Percentiles rank a stretch among this genome's conserved stretches.
Evolutionary conservation across 495 filamentous ascomycete species (phyloP).

Genomic region (Penicillium manginii): DNA sequence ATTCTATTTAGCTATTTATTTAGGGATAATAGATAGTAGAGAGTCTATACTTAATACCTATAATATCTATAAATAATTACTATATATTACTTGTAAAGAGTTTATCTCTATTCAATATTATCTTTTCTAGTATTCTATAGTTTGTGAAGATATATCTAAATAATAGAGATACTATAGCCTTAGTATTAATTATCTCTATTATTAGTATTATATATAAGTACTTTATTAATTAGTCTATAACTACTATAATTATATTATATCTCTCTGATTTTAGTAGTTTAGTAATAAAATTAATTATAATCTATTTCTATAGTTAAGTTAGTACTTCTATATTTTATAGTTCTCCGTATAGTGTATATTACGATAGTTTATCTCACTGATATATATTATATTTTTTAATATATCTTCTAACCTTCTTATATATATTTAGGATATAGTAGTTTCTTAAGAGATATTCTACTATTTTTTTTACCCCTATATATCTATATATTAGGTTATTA

Average conservation of each 20-base stretch:
- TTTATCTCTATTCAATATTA: too few relatives aligned
- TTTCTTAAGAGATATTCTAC: slow-evolving; percentile 14
- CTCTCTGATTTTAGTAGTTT: slow-evolving; percentile 8
- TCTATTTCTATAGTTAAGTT: slow-evolving; percentile 14
- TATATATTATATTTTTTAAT: too few relatives aligned
- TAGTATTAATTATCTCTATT: not conserved
- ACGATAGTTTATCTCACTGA: too few relatives aligned
- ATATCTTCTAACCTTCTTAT: slow-evolving; percentile 4
- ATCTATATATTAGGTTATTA: slow-evolving; percentile 1
- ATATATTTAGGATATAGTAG: slow-evolving; percentile 8
- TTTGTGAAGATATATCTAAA: too few relatives aligned
- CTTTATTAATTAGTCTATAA: not conserved
- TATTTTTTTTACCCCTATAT: slow-evolving; percentile 13
- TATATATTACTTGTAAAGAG: too few relatives aligned
- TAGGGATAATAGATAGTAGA: slow-evolving; percentile 33
- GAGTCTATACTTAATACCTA: slow-evolving; percentile 9
- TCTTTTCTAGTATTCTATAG: too few relatives aligned
- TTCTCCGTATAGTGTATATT: too few relatives aligned
- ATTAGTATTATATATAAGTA: not conserved
- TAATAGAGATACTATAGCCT: not conserved
- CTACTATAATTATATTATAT: slow-evolving; percentile 14
- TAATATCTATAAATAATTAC: too few relatives aligned
- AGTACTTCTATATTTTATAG: slow-evolving; percentile 15
- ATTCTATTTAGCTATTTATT: slow-evolving; percentile 35
- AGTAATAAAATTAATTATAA: slow-evolving; percentile 30